A percentile compares a stretch with the other conserved stretches of the same genome.
Evolutionary conservation across 495 filamentous ascomycete genomes (phyloP).

Genomic region (Chlorociboria aeruginascens): DNA sequence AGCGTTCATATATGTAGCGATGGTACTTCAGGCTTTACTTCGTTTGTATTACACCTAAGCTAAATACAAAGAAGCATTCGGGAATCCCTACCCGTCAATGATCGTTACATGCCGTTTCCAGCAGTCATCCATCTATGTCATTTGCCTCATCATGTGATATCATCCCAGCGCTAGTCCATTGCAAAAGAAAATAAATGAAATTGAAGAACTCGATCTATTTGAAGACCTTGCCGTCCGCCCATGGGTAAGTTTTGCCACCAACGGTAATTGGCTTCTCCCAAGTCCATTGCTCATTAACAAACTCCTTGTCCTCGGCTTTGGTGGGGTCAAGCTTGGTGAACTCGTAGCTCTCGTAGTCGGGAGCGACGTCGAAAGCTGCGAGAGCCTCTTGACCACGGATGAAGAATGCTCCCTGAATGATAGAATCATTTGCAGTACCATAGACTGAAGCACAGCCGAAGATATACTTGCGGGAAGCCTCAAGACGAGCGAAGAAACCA

Average conservation of each 20-base stretch:
- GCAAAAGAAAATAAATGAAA: constrained; percentile 13
- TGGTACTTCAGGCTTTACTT: background rate
- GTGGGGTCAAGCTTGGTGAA: constrained; percentile 89
- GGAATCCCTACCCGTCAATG: background rate
- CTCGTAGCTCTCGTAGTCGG: constrained; percentile 92
- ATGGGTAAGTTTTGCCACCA: constrained; percentile 65
- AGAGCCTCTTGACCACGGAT: constrained; percentile 80
- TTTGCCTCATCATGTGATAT: background rate
- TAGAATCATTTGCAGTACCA: constrained; percentile 72
- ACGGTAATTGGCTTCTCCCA: constrained; percentile 72
- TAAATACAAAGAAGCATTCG: background rate
- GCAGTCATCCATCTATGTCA: constrained; percentile 1
- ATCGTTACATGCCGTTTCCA: constrained; percentile 3
- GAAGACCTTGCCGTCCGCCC: constrained; percentile 93
- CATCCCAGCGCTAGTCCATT: constrained; percentile 5
- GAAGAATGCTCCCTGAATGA: constrained; percentile 85
- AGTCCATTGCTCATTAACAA: constrained; percentile 78
- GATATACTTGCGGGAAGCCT: constrained; percentile 96
- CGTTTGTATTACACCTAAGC: background rate
- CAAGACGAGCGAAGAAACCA: constrained; percentile 95
- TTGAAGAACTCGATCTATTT: constrained; percentile 55
- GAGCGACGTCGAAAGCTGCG: constrained; percentile 90
- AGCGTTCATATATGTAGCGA: background rate
- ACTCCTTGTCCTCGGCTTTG: constrained; percentile 70
- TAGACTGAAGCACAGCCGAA: constrained; percentile 89